Conservation (phyloP, 768 basidiomycete genomes). For the Boletus vermiculosoides region DNA sequence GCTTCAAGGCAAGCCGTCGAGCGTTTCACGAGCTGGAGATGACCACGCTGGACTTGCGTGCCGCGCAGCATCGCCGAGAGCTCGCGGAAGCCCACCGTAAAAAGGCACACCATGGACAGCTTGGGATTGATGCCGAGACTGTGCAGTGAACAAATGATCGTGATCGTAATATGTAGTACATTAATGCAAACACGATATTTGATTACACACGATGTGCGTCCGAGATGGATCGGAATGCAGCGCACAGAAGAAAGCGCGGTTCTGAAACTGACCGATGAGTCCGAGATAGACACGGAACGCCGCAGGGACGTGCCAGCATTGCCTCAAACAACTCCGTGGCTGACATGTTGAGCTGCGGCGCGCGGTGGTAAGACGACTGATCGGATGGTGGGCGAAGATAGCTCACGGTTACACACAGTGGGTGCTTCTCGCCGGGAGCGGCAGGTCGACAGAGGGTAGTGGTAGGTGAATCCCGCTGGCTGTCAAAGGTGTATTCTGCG, state of each 20-base stretch:
- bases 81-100: conserved; percentile 59
- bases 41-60: conserved; percentile 56
- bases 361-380: conserved; percentile 14
- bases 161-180: conserved; percentile 26
- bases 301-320: conserved; percentile 57
- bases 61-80: conserved; percentile 56
- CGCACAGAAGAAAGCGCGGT: conserved; percentile 66
- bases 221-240: conserved; percentile 62
- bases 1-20: conserved; percentile 42
- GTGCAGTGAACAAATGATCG: conserved; percentile 22
- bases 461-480: conserved; percentile 52
- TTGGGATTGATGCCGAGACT: conserved; percentile 54
- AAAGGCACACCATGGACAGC: conserved; percentile 56
- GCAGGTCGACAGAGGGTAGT: conserved; percentile 59
- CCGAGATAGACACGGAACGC: not conserved
- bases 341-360: conserved; percentile 56
- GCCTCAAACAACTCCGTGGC: conserved; percentile 61
- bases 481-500: conserved; percentile 60
- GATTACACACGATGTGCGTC: conserved; percentile 70
- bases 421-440: conserved; percentile 30
- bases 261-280: conserved; percentile 37
- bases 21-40: conserved; percentile 63
- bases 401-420: conserved; percentile 59
- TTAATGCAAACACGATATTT: conserved; percentile 46
- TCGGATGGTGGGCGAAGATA: not conserved